A percentile compares a stretch with the other conserved stretches of the same genome.
phyloP scores from a whole-genome alignment of 1,284 basidiomycete genomes.

The Ganoderma leucocontextum region DNA sequence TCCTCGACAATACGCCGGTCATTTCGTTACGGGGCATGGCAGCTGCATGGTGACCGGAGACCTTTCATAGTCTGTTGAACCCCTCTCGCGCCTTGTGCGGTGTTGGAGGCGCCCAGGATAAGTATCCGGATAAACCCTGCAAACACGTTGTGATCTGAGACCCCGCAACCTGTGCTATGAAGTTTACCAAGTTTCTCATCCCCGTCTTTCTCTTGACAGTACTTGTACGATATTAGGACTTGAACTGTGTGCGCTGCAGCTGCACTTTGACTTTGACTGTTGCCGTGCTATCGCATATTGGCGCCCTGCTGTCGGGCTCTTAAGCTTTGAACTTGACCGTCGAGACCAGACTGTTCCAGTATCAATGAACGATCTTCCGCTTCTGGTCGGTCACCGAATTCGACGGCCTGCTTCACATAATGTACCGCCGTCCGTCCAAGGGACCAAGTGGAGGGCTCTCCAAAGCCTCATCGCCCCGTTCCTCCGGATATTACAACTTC shows the following conservation, averaged over 20 bases:
- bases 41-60: too few relatives aligned
- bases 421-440: background rate
- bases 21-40: background rate
- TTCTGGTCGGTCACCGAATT: background rate
- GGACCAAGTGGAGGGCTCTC: background rate
- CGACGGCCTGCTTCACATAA: background rate
- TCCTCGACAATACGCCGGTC: background rate
- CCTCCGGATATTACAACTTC: conserved; percentile 6
- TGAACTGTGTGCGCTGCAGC: background rate
- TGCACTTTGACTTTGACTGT: background rate
- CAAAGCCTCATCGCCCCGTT: background rate
- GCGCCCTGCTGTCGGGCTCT: background rate
- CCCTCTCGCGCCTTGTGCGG: too few relatives aligned
- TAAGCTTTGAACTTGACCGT: background rate
- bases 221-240: too few relatives aligned
- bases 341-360: background rate
- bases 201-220: background rate
- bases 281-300: background rate
- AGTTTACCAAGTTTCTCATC: background rate
- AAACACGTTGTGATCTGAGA: background rate
- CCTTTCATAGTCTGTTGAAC: too few relatives aligned
- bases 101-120: too few relatives aligned
- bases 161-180: background rate
- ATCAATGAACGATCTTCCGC: background rate
- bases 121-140: background rate